Evolutionary conservation across 805 yeast genomes (phyloP), one percentile per base, ranked within the genome.

Genomic region (Cyberlindnera mrakii): DNA sequence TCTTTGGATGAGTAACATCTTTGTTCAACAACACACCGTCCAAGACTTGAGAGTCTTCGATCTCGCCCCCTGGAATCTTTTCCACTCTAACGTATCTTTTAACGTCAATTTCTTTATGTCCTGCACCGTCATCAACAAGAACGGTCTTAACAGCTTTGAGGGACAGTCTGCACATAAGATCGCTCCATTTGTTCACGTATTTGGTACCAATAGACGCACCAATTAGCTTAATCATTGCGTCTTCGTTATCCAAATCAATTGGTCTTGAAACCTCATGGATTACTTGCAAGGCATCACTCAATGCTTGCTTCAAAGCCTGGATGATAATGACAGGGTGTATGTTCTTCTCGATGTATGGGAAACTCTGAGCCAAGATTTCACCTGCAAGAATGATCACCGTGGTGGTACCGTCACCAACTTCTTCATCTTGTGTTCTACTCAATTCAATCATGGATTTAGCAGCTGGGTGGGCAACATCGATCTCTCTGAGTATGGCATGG

Each of bases 361-460:
- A 89, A 39, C 96, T 81, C 65, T 90, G 97, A 4, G 98, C 96
- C 48, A 93, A 72, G 45, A 93, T 88, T 64, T 93, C 99, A 50
- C 99, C 99, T 16, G 99, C 98, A 44, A 91, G 71, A 50, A 93
- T 91, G 59, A 93, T 93, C 42, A 93, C 99, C 8, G 96, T 84
- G 20, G 99, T 93, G 47, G 99, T 90, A 48, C 98, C 98, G 60
- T 93, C 99, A 44, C 99, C 99, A 43, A 80, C 99, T 68, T 91
- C 99, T 68, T 91, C 99, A 62, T 91, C 99, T 70, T 91, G 97
- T 6, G 99, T 90, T 68, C 99, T 79, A 57, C 93, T 81, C 52
- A 93, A 77, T 68, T 93, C 99, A 60, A 93, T 85, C 98, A 93
- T 93, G 29, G 96, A 85, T 68, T 93, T 93, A 37, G 99, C 99